Conservation (phyloP, 495 filamentous ascomycete species). For the Tuber calosporum region DNA sequence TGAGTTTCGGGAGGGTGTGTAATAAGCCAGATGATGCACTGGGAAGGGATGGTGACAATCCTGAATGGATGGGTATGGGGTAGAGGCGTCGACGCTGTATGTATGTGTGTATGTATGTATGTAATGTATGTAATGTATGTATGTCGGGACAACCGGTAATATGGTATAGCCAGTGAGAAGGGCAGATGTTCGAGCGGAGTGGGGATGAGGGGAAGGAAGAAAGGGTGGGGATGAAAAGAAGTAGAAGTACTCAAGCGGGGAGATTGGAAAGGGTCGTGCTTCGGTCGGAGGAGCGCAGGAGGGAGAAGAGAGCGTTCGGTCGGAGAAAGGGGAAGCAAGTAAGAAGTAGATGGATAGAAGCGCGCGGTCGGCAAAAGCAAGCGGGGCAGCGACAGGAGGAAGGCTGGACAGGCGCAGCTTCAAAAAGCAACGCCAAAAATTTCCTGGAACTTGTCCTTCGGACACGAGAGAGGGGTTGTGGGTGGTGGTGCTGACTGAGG, state of each 20-base stretch:
- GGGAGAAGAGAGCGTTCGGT: background rate
- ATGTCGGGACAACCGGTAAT: background rate
- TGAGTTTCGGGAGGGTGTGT: constrained; percentile 7
- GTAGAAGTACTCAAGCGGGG: background rate
- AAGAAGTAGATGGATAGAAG: constrained; percentile 2
- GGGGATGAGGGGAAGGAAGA: background rate
- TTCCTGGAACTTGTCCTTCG: background rate
- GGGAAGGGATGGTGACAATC: constrained; percentile 25
- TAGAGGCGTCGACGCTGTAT: constrained; percentile 17
- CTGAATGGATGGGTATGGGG: constrained; percentile 13
- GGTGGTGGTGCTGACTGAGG: background rate
- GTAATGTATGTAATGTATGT: too few relatives aligned
- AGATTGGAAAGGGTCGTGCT: background rate
- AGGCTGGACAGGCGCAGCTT: background rate
- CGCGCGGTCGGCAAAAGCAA: constrained; percentile 4
- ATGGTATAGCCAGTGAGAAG: background rate
- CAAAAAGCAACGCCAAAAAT: background rate
- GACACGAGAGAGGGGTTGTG: background rate
- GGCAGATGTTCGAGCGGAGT: background rate
- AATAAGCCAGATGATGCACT: constrained; percentile 27
- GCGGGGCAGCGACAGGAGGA: background rate
- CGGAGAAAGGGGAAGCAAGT: background rate
- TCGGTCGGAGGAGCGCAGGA: constrained; percentile 4
- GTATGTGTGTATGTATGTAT: too few relatives aligned
- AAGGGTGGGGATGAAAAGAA: background rate